Base-by-base conservation (phyloP, 2,329 filamentous ascomycete genomes). In the Aspergillus piperis region DNA sequence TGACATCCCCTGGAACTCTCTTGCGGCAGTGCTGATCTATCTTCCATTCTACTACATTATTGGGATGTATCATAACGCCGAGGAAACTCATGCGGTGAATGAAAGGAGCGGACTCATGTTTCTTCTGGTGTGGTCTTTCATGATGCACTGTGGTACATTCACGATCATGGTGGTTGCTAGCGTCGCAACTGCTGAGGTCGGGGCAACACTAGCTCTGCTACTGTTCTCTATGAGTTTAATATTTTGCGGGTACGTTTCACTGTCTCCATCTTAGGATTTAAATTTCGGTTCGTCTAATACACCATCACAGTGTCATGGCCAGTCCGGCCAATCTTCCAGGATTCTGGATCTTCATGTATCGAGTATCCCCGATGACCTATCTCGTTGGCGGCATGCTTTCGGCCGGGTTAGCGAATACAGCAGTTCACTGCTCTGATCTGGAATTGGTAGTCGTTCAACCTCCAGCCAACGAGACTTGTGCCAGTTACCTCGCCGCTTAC, bases 21-120 rank as follows among this genome's bases (percentile, higher is more conserved):
- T 90, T 6, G 82, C 84, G 0, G 86, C 83, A 5, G 75, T 66
- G 15, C 70, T 90, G 10, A 80, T 84, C 55, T 90, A 81, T 67
- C 82, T 82, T 0, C 82, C 79, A 62, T 89, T 86, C 78, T 90
- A 90, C 78, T 90, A 89, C 65, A 82, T 84, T 0, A 80, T 86
- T 27, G 75, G 76, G 1, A 65, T 78, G 36, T 75, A 75, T 51
- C 63, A 64, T 6, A 77, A 76, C 54, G 73, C 75, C 1, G 64
- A 69, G 49, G 57, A 66, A 7, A 73, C 73, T 0, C 61, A 77
- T 52, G 52, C 68, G 0, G 69, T 77, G 8, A 61, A 71, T 0
- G 79, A 82, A 27, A 82, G 87, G 1, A 83, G 89, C 64, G 85
- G 78, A 0, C 76, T 90, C 1, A 84, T 90, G 57, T 81, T 90